A percentile compares a stretch with the other conserved stretches of the same genome.
Conservation (phyloP, 192 early-diverging fungal genomes). For the Umbelopsis isabellina region DNA sequence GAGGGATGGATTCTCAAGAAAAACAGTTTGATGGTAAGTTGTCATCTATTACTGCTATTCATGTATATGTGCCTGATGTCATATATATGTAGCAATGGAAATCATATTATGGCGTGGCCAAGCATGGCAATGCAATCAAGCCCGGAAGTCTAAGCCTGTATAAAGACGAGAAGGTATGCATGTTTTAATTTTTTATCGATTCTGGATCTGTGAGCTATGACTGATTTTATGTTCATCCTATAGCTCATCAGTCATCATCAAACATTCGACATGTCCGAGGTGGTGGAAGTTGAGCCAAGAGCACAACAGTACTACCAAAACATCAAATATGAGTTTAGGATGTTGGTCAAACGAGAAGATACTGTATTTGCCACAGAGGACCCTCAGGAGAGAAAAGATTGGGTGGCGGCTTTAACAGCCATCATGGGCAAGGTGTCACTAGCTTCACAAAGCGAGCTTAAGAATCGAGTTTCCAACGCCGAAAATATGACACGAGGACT, state of each 20-base stretch:
- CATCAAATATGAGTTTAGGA: slow-evolving; percentile 50
- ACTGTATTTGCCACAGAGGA: slow-evolving; percentile 52
- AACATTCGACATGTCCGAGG: slow-evolving; percentile 55
- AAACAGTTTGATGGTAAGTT: slow-evolving; percentile 49
- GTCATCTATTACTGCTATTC: background rate
- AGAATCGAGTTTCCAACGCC: slow-evolving; percentile 38
- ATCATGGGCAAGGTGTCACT: slow-evolving; percentile 54
- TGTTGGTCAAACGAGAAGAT: slow-evolving; percentile 51
- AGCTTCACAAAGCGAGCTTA: slow-evolving; percentile 46
- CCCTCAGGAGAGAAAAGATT: slow-evolving; percentile 45
- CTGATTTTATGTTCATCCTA: background rate
- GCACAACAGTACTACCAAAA: slow-evolving; percentile 44
- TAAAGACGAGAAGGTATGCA: slow-evolving; percentile 56
- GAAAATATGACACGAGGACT: slow-evolving; percentile 34
- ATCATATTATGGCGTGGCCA: slow-evolving; percentile 51
- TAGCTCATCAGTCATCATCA: slow-evolving; percentile 48
- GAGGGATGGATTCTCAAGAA: slow-evolving; percentile 57
- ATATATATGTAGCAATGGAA: slow-evolving; percentile 51
- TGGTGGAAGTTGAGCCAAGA: slow-evolving; percentile 47
- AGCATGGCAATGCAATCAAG: slow-evolving; percentile 49
- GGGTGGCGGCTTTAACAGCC: slow-evolving; percentile 51
- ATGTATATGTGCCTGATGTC: background rate
- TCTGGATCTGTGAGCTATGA: background rate
- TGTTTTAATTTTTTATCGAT: background rate
- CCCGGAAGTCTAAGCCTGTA: slow-evolving; percentile 51